phyloP scores from a whole-genome alignment of 2,329 filamentous ascomycete genomes.

The Dothideomycetidae sp. region DNA sequence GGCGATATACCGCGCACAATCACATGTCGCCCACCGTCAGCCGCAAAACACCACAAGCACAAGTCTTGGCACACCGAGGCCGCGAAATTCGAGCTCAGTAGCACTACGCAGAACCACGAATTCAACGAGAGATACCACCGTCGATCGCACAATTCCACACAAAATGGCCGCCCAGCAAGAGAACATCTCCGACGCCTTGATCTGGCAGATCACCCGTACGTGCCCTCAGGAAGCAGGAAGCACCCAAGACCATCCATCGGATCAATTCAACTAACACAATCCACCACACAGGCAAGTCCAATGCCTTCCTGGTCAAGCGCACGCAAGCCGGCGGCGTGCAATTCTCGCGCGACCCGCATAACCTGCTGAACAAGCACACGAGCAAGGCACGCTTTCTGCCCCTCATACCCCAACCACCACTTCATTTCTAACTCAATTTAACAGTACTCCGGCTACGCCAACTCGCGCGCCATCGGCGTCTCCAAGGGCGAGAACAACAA shows the following conservation, averaged over 20 bases:
- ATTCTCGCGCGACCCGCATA: slow-evolving; percentile 90
- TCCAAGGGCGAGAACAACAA: slow-evolving; percentile 61
- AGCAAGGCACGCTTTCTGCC: slow-evolving; percentile 57
- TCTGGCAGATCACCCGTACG: slow-evolving; percentile 73
- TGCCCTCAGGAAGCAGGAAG: too few species aligned
- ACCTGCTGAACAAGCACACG: slow-evolving; percentile 80
- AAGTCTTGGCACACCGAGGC: neutral
- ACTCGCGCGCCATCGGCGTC: slow-evolving; percentile 71
- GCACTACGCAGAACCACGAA: neutral
- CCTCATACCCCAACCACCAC: slow-evolving; percentile 8
- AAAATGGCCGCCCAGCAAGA: slow-evolving; percentile 99
- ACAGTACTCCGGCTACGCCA: slow-evolving; percentile 83
- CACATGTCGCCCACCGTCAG: neutral
- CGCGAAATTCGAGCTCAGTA: neutral
- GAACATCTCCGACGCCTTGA: slow-evolving; percentile 73
- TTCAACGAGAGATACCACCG: too few species aligned
- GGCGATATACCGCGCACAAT: neutral
- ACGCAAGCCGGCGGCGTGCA: slow-evolving; percentile 62
- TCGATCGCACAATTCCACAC: slow-evolving; percentile 11
- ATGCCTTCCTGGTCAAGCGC: slow-evolving; percentile 87
- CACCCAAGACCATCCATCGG: too few species aligned
- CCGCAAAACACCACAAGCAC: neutral
- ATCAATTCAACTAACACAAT: neutral
- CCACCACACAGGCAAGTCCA: slow-evolving; percentile 63
- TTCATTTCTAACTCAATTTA: slow-evolving; percentile 8